Conservation (phyloP, 2,329 filamentous ascomycete genomes). For the Mollisiaceae sp. region DNA sequence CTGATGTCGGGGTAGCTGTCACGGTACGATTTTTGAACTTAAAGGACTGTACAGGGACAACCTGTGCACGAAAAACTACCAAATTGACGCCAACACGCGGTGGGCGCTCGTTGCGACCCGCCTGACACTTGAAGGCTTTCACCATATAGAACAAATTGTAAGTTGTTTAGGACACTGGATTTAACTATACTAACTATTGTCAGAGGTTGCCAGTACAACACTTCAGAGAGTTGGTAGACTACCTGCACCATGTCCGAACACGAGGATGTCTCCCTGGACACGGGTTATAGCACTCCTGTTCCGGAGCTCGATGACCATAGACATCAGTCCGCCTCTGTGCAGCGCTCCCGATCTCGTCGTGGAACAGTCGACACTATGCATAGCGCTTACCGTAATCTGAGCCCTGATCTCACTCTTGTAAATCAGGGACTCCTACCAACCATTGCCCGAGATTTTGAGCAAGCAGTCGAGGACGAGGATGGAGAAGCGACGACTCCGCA, state of each 20-base stretch:
- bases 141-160: conserved; percentile 15
- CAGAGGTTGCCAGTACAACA: neutral
- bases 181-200: neutral
- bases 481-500: conserved; percentile 50
- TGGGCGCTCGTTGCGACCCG: conserved; percentile 60
- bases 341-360: conserved; percentile 64
- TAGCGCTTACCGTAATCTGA: conserved; percentile 45
- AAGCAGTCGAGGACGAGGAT: conserved; percentile 82
- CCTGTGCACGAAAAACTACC: conserved; percentile 47
- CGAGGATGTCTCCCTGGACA: conserved; percentile 62
- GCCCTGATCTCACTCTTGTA: conserved; percentile 47
- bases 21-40: conserved; percentile 24
- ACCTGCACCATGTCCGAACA: conserved; percentile 70
- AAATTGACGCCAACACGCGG: conserved; percentile 56
- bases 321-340: conserved; percentile 64
- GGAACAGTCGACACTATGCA: conserved; percentile 77
- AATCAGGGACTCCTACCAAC: conserved; percentile 48
- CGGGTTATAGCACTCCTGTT: conserved; percentile 74
- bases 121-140: conserved; percentile 40
- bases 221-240: neutral
- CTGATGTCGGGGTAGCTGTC: conserved; percentile 29
- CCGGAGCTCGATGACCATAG: conserved; percentile 90
- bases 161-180: neutral
- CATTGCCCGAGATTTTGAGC: conserved; percentile 82
- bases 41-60: conserved; percentile 38